These are phyloP conservation scores for Penicillium pulvis DNA, from an alignment of 495 filamentous ascomycete species.

Conservation along the genomic window DNA sequence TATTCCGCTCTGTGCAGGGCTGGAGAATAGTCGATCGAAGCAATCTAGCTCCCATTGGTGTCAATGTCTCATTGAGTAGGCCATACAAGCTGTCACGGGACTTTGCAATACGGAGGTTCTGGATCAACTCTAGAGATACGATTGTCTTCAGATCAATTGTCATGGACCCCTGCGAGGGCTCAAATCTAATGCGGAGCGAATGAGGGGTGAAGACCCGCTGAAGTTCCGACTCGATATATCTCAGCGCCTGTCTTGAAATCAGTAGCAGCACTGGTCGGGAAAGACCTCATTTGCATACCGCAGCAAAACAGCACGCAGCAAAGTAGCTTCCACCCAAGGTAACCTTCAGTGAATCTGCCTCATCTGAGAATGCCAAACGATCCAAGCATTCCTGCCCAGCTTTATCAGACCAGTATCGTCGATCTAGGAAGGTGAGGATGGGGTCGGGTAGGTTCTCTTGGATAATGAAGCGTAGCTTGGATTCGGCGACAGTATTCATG, in stretches of 20 bases:
- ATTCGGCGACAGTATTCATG: slow-evolving; percentile 68
- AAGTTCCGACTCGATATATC: slow-evolving; percentile 73
- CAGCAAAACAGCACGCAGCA: slow-evolving; percentile 84
- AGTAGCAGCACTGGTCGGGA: slow-evolving; percentile 22
- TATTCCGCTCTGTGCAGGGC: slow-evolving; percentile 73
- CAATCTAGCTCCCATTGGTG: slow-evolving; percentile 83
- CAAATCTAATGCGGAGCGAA: slow-evolving; percentile 82
- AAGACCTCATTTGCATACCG: slow-evolving; percentile 55
- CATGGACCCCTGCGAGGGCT: slow-evolving; percentile 91
- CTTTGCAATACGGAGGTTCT: slow-evolving; percentile 76
- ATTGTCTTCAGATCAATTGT: slow-evolving; percentile 89
- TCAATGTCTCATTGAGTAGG: slow-evolving; percentile 79
- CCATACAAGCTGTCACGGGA: slow-evolving; percentile 82
- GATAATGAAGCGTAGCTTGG: slow-evolving; percentile 76
- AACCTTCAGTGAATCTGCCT: slow-evolving; percentile 76
- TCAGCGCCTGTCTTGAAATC: slow-evolving; percentile 60
- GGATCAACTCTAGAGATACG: slow-evolving; percentile 81
- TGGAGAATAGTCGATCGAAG: slow-evolving; percentile 84
- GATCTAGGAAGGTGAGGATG: slow-evolving; percentile 66
- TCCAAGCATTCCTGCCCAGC: slow-evolving; percentile 78
- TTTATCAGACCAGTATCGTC: slow-evolving; percentile 87
- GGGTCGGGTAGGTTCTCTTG: slow-evolving; percentile 62
- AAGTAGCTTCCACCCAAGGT: slow-evolving; percentile 85
- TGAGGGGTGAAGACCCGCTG: slow-evolving; percentile 68
- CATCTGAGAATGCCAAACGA: slow-evolving; percentile 71